Percentiles rank a stretch among this genome's conserved stretches.
These are phyloP conservation scores for Bipolaris cookei DNA, from an alignment of 2,329 filamentous ascomycete genomes.

Conservation along the genomic window DNA sequence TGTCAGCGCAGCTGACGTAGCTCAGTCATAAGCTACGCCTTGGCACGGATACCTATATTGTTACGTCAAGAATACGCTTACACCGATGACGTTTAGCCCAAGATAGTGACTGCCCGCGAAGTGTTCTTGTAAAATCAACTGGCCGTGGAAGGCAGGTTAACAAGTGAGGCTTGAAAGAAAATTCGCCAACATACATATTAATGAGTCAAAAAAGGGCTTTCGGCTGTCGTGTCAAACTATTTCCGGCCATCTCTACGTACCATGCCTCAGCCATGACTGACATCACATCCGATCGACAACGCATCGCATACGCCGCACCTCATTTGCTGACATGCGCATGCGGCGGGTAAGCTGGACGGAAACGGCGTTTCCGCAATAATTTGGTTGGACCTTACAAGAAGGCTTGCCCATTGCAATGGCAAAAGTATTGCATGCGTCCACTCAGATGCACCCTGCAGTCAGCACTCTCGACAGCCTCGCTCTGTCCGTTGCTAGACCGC, in stretches of 20 bases:
- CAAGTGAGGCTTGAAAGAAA: not conserved
- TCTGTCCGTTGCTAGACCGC: slow-evolving; percentile 22
- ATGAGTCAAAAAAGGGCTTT: slow-evolving; percentile 4
- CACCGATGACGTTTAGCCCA: slow-evolving; percentile 4
- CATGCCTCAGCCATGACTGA: slow-evolving; percentile 16
- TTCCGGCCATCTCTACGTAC: slow-evolving; percentile 6
- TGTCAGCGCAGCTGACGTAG: too few species aligned
- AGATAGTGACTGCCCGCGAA: not conserved
- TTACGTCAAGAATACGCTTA: slow-evolving; percentile 8
- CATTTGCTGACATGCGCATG: slow-evolving; percentile 19
- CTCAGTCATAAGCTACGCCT: too few species aligned
- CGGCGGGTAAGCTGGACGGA: slow-evolving; percentile 8
- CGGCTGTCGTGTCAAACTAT: slow-evolving; percentile 3
- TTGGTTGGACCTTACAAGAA: slow-evolving; percentile 4
- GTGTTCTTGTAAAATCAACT: not conserved
- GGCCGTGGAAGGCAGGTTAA: not conserved
- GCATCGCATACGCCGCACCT: slow-evolving; percentile 11
- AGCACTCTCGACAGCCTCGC: slow-evolving; percentile 25
- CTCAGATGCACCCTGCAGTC: slow-evolving; percentile 24
- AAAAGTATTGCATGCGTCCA: slow-evolving; percentile 1
- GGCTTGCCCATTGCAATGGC: slow-evolving; percentile 4
- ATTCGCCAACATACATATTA: not conserved
- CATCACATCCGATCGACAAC: slow-evolving; percentile 17
- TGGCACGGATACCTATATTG: not conserved
- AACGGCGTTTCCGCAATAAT: not conserved